Evolutionary conservation across 345 rosid species (phyloP).

Genomic region (Syzygium grande): DNA sequence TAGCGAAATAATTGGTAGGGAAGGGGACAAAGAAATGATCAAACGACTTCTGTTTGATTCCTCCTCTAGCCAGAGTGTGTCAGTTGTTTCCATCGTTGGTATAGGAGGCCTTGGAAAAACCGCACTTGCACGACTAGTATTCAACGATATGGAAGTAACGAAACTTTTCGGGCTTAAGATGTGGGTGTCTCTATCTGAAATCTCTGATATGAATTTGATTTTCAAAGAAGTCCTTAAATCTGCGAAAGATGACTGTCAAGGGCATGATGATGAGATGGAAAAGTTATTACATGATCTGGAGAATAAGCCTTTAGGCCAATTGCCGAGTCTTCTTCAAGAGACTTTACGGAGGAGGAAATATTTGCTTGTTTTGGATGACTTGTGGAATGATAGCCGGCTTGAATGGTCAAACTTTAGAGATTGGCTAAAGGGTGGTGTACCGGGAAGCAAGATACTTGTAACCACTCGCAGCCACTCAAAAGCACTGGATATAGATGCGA

Average conservation of each 20-base stretch:
- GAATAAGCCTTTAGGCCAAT: too few relatives aligned
- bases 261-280: neutral
- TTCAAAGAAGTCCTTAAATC: neutral
- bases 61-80: neutral
- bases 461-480: conserved; percentile 13
- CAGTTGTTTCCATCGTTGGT: conserved; percentile 20
- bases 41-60: neutral
- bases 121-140: conserved; percentile 17
- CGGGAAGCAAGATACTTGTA: conserved; percentile 21
- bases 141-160: too few relatives aligned
- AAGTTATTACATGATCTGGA: too few relatives aligned
- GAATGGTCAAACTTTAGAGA: too few relatives aligned
- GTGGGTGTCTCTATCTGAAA: conserved; percentile 16
- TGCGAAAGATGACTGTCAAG: neutral
- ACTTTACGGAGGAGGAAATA: too few relatives aligned
- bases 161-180: too few relatives aligned
- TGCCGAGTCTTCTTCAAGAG: too few relatives aligned
- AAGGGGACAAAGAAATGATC: neutral
- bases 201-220: neutral
- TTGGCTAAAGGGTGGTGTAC: conserved; percentile 12
- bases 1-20: neutral
- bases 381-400: conserved; percentile 17
- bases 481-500: too few relatives aligned
- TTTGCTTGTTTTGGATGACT: neutral
- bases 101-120: conserved; percentile 31